Percentiles rank a stretch among this genome's conserved stretches.
Evolutionary conservation across 2,329 filamentous ascomycete genomes (phyloP).

Genomic region (Chalara sp.): DNA sequence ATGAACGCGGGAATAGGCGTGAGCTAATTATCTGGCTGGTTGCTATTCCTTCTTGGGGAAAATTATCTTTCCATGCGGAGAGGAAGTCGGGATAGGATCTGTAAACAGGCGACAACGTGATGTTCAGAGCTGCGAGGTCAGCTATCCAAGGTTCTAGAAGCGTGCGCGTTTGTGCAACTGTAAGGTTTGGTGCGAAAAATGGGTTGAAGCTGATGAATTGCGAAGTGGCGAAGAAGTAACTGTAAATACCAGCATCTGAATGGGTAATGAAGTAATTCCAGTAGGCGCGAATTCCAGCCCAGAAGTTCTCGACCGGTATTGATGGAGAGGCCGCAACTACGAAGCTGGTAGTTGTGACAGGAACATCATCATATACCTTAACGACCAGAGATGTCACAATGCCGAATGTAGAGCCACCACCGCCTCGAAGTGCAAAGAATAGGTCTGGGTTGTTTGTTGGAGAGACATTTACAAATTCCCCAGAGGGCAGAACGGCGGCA

Average conservation of each 20-base stretch:
- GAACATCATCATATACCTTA: conserved; percentile 39
- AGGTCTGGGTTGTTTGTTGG: conserved; percentile 47
- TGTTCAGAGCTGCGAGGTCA: conserved; percentile 26
- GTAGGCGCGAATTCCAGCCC: conserved; percentile 44
- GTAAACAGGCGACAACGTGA: conserved; percentile 14
- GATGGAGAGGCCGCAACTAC: conserved; percentile 40
- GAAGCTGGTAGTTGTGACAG: conserved; percentile 32
- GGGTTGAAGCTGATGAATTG: conserved; percentile 27
- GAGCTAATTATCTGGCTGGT: conserved; percentile 28
- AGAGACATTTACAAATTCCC: conserved; percentile 42
- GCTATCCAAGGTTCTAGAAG: conserved; percentile 32
- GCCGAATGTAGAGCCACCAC: conserved; percentile 53
- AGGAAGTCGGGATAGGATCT: conserved; percentile 9
- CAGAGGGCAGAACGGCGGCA: conserved; percentile 46
- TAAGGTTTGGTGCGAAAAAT: conserved; percentile 25
- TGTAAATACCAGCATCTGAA: conserved; percentile 25
- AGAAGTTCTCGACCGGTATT: conserved; percentile 38
- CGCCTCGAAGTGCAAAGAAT: conserved; percentile 57
- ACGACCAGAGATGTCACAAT: conserved; percentile 41
- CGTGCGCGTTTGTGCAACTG: conserved; percentile 19
- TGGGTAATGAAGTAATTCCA: conserved; percentile 36
- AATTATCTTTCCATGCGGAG: conserved; percentile 31
- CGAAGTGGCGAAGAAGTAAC: conserved; percentile 19
- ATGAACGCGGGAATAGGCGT: conserved; percentile 34
- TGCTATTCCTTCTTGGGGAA: conserved; percentile 31